These are phyloP conservation scores for Dactylellina sp. DNA, from an alignment of 2,329 filamentous ascomycete species.

Conservation along the genomic window DNA sequence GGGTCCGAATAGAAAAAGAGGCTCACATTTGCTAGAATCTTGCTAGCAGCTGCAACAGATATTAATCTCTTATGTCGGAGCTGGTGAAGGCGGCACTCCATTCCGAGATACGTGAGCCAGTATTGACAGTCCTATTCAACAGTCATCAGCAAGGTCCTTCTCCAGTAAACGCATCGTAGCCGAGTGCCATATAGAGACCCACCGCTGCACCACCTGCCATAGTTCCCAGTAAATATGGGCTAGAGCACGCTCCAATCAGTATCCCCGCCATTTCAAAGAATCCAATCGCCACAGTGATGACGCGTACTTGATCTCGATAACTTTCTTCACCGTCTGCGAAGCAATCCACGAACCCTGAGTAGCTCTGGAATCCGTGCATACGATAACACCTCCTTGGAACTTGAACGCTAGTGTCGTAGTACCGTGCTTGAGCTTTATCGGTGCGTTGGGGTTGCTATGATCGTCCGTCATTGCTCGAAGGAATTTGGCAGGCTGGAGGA, in stretches of 20 bases:
- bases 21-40: conserved; percentile 87
- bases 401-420: conserved; percentile 98
- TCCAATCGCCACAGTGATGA: conserved; percentile 10
- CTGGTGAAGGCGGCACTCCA: conserved; percentile 99
- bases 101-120: conserved; percentile 98
- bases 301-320: conserved; percentile 96
- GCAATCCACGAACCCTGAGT: conserved; percentile 99
- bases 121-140: conserved; percentile 85
- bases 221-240: conserved; percentile 79
- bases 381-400: conserved; percentile 98
- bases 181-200: conserved; percentile 66
- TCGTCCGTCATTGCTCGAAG: conserved; percentile 97
- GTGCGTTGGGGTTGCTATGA: conserved; percentile 93
- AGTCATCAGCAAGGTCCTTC: conserved; percentile 9
- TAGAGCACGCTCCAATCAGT: conserved; percentile 32
- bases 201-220: conserved; percentile 95
- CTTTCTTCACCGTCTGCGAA: conserved; percentile 99
- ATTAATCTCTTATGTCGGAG: conserved; percentile 99
- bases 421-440: conserved; percentile 99
- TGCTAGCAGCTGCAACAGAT: conserved; percentile 94
- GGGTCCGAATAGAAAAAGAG: neutral
- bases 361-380: conserved; percentile 95
- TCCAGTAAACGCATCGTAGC: neutral
- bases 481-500: conserved; percentile 83
- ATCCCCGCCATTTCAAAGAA: conserved; percentile 4